Conservation (phyloP, 2,329 filamentous ascomycete species). For the Hypocrella siamensis region DNA sequence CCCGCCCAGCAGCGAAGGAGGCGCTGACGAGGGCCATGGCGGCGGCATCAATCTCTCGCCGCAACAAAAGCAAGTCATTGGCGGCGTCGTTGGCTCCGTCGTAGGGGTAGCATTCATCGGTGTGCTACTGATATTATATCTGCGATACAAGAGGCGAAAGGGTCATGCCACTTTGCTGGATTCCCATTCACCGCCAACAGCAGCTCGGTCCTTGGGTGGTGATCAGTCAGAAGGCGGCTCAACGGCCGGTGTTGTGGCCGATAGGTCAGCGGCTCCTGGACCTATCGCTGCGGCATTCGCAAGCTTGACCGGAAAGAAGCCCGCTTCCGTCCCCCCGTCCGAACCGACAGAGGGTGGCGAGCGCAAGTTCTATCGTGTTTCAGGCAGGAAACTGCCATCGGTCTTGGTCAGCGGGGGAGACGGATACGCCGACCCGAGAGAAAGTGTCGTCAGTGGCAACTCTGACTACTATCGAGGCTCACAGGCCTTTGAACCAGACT, state of each 20-base stretch:
- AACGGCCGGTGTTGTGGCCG: slow-evolving; percentile 22
- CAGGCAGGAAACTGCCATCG: slow-evolving; percentile 47
- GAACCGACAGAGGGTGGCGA: slow-evolving; percentile 25
- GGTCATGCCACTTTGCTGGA: slow-evolving; percentile 27
- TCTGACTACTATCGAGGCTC: slow-evolving; percentile 40
- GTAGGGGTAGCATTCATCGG: slow-evolving; percentile 42
- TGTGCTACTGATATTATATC: slow-evolving; percentile 33
- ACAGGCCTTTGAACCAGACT: slow-evolving; percentile 23
- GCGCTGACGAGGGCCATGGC: slow-evolving; percentile 1
- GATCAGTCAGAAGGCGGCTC: slow-evolving; percentile 10
- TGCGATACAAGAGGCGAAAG: slow-evolving; percentile 39
- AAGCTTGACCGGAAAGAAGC: slow-evolving; percentile 25
- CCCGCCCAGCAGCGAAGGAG: too few species aligned
- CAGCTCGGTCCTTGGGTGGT: slow-evolving; percentile 2
- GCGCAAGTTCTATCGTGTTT: slow-evolving; percentile 47
- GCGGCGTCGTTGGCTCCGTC: slow-evolving; percentile 40
- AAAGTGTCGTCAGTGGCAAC: slow-evolving; percentile 28
- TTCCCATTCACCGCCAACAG: slow-evolving; percentile 13
- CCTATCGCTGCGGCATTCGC: slow-evolving; percentile 34
- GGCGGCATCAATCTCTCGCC: slow-evolving; percentile 11
- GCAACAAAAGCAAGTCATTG: slow-evolving; percentile 29
- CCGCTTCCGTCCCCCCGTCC: slow-evolving; percentile 10
- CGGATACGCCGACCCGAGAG: slow-evolving; percentile 38
- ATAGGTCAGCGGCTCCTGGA: slow-evolving; percentile 20
- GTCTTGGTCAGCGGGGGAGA: slow-evolving; percentile 47